Conservation (phyloP, 768 basidiomycete genomes). For the Pleurotus citrinopileatus region DNA sequence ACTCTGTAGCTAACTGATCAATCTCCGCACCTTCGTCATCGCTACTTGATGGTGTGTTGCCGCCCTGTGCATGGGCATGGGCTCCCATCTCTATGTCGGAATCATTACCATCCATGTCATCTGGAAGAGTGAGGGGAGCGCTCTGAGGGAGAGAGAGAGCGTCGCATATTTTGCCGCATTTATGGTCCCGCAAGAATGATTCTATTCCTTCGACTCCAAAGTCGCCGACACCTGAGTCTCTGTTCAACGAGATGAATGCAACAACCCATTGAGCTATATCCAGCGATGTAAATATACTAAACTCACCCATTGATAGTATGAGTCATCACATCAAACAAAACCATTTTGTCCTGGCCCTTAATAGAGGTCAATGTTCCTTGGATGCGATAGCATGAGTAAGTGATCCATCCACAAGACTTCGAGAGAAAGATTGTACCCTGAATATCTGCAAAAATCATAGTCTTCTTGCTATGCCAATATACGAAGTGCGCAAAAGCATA, state of each 20-base stretch:
- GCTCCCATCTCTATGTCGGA: too few relatives aligned
- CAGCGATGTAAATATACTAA: not conserved
- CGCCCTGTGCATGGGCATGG: too few relatives aligned
- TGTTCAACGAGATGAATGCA: not conserved
- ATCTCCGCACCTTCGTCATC: too few relatives aligned
- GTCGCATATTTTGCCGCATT: not conserved
- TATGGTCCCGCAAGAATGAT: not conserved
- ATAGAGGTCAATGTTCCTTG: slow-evolving; percentile 12
- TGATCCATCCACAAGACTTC: not conserved
- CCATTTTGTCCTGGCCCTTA: slow-evolving; percentile 10
- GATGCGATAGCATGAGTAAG: not conserved
- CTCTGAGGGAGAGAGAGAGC: not conserved
- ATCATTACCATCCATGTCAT: too few relatives aligned
- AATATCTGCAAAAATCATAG: slow-evolving; percentile 13
- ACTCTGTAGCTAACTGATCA: too few relatives aligned
- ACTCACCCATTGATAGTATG: slow-evolving; percentile 15
- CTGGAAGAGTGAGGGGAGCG: too few relatives aligned
- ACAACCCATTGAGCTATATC: not conserved
- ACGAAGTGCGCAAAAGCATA: slow-evolving; percentile 16
- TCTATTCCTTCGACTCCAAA: not conserved
- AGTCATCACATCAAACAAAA: slow-evolving; percentile 18
- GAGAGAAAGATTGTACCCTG: slow-evolving; percentile 10
- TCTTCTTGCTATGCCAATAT: slow-evolving; percentile 6
- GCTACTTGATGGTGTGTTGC: too few relatives aligned
- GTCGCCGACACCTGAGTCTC: not conserved